Conservation (phyloP, 345 rosid genomes). For the Eutrema japonicum region DNA sequence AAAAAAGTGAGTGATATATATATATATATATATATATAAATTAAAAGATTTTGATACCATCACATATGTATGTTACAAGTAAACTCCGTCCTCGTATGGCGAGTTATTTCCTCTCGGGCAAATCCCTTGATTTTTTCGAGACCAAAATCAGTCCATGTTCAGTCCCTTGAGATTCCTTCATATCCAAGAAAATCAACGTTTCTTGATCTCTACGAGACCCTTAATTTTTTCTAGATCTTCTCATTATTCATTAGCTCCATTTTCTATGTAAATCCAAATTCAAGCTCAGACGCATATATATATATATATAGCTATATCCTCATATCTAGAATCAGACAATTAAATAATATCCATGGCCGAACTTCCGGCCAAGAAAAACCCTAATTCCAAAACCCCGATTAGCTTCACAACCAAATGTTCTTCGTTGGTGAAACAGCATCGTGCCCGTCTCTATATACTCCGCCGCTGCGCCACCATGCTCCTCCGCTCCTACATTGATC, state of each 20-base stretch:
- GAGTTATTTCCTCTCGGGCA: slow-evolving; percentile 10
- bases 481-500: slow-evolving; percentile 60
- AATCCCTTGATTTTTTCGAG: slow-evolving; percentile 4
- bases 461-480: slow-evolving; percentile 76
- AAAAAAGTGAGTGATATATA: not conserved
- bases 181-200: slow-evolving; percentile 14
- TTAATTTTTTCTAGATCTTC: not conserved
- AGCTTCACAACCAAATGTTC: slow-evolving; percentile 61
- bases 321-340: not conserved
- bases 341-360: slow-evolving; percentile 41
- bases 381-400: slow-evolving; percentile 4
- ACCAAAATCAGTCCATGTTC: slow-evolving; percentile 23
- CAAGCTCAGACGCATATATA: not conserved
- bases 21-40: not conserved
- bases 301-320: slow-evolving; percentile 19
- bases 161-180: not conserved
- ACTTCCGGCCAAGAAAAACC: slow-evolving; percentile 34
- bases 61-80: not conserved
- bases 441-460: slow-evolving; percentile 58
- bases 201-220: not conserved
- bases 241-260: slow-evolving; percentile 4
- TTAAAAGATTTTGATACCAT: not conserved
- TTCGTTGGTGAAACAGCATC: slow-evolving; percentile 58
- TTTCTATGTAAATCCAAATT: slow-evolving; percentile 9
- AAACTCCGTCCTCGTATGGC: not conserved